A percentile compares a stretch with the other conserved stretches of the same genome.
phyloP scores from a whole-genome alignment of 2,329 filamentous ascomycete genomes.

The Penicillium sclerotigenum region DNA sequence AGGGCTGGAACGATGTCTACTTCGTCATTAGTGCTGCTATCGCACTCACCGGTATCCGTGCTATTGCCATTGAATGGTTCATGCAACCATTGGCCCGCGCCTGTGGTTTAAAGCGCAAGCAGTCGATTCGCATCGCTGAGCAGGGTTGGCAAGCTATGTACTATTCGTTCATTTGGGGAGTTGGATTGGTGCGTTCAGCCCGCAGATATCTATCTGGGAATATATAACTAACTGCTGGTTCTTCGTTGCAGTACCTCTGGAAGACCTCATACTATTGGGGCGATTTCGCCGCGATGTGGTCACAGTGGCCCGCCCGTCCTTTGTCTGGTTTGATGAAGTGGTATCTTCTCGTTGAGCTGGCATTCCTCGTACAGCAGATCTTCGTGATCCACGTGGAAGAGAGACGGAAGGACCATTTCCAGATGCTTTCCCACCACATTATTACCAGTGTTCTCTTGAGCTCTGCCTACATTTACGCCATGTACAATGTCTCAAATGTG shows the following conservation, averaged over 20 bases:
- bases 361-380: constrained; percentile 93
- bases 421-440: constrained; percentile 94
- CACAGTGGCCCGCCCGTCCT: constrained; percentile 76
- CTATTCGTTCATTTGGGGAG: constrained; percentile 74
- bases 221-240: constrained; percentile 7
- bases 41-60: constrained; percentile 81
- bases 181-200: constrained; percentile 68
- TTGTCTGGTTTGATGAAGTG: constrained; percentile 72
- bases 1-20: constrained; percentile 75
- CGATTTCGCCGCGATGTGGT: constrained; percentile 76
- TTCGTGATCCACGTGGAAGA: constrained; percentile 93
- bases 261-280: constrained; percentile 73
- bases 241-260: constrained; percentile 67
- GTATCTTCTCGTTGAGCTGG: constrained; percentile 86
- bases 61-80: constrained; percentile 80
- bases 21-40: constrained; percentile 76
- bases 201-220: not conserved
- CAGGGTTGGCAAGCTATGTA: constrained; percentile 90
- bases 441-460: constrained; percentile 80
- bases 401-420: constrained; percentile 87
- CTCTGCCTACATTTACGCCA: constrained; percentile 79
- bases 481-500: constrained; percentile 81
- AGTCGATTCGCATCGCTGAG: constrained; percentile 80
- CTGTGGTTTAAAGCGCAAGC: constrained; percentile 74
- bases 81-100: constrained; percentile 72